Evolutionary conservation across 257 asterid species (phyloP).

Genomic region (Jasminum sambac): DNA sequence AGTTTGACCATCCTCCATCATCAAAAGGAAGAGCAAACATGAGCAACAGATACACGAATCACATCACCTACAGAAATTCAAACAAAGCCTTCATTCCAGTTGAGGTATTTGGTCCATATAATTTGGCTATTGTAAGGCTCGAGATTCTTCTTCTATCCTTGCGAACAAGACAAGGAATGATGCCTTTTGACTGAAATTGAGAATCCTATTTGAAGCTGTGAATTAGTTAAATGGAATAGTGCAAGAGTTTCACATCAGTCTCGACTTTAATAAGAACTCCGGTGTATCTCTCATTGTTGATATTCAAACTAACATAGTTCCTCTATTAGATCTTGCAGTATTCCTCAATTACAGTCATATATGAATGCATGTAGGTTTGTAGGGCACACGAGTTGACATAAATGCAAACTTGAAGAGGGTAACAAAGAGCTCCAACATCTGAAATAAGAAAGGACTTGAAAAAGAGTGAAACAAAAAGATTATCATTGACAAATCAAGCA

Average conservation of each 20-base stretch:
- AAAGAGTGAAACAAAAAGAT: neutral
- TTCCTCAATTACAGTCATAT: neutral
- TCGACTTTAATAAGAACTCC: neutral
- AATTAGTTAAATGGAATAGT: neutral
- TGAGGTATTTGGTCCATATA: neutral
- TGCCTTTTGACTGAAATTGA: neutral
- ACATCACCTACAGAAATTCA: neutral
- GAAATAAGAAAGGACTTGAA: neutral
- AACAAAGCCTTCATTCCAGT: neutral
- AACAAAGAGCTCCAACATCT: neutral
- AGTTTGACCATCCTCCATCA: neutral
- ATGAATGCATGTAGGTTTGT: neutral
- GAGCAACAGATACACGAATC: neutral
- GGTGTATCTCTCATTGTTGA: neutral
- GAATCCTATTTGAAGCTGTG: neutral
- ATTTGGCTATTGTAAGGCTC: neutral
- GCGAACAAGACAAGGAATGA: neutral
- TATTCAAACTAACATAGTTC: neutral
- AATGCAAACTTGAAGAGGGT: neutral
- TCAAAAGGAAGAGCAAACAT: neutral
- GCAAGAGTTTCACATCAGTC: neutral
- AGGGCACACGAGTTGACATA: neutral
- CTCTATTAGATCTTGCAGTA: neutral
- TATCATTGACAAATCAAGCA: neutral
- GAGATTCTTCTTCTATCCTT: neutral